Evolutionary conservation across 2,329 filamentous ascomycete species (phyloP), one percentile per base, ranked within the genome.

Genomic region (Madurella fahalii): DNA sequence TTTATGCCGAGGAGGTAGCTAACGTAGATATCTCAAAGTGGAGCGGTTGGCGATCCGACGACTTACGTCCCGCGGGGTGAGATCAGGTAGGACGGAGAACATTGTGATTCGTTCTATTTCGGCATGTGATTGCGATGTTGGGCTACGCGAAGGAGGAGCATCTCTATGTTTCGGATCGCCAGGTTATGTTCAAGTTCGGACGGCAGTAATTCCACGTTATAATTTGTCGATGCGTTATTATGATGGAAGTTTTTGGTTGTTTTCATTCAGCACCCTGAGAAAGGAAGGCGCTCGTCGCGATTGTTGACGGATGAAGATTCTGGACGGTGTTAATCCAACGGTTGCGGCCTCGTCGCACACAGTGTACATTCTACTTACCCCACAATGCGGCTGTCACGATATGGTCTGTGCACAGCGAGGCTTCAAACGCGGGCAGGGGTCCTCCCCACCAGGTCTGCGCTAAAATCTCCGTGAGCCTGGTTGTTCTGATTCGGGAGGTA

Each of bases 61-160:
- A 68, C 80, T 68, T 77, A 89, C 87, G 65, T 90, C 85, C 72
- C 84, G 83, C 48, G 86, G 87, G 16, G 83, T 81, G 56, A 90
- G 78, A 58, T 84, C 82, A 45, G 85, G 85, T 15, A 89, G 77
- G 47, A 84, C 76, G 44, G 79, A 80, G 62, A 87, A 79, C 79
- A 86, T 86, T 46, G 48, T 46, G 16, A 2, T 41, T 34, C 52
- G 31, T 37, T 20, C 12, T 48, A 15, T 39, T 44, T 16, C 15
- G 12, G 34, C 13, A 32, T 47, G 40, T 47, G 42, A 40, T 32
- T 39, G 30, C 7, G 34, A 15, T 34, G 39, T 44, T 34, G 11
- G 12, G n/a, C 9, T 40, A 40, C 12, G 12, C 9, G 37, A 3
- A 39, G 11, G 4, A 12, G 4, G 11, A 4, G 37, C 37, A 39